Evolutionary conservation across 352 stramenopile genomes (phyloP).

Genomic region (Phytophthora nicotianae): DNA sequence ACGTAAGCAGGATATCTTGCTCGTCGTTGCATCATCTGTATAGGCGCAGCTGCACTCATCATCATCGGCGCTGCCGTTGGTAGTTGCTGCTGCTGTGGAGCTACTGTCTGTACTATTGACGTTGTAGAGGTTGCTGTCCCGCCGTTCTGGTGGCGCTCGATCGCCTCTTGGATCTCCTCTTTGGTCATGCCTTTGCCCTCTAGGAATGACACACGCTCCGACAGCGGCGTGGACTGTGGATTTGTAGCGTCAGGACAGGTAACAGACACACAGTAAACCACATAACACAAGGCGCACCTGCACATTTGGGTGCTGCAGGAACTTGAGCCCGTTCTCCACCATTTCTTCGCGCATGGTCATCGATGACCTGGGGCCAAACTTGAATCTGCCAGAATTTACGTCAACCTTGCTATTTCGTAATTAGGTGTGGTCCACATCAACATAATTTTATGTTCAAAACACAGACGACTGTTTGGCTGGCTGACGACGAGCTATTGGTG

Average conservation of each 20-base stretch:
- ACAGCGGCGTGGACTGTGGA: conserved; percentile 60
- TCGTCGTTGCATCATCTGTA: conserved; percentile 49
- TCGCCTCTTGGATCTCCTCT: conserved; percentile 80
- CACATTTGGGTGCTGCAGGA: conserved; percentile 81
- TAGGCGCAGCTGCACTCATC: conserved; percentile 51
- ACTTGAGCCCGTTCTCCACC: conserved; percentile 82
- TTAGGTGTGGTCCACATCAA: background rate
- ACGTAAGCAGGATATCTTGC: conserved; percentile 60
- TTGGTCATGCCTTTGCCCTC: conserved; percentile 85
- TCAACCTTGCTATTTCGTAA: background rate
- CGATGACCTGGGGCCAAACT: conserved; percentile 20
- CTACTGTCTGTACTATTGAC: background rate
- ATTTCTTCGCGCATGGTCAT: conserved; percentile 64
- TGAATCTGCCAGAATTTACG: conserved; percentile 22
- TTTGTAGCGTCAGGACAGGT: background rate
- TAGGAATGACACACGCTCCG: conserved; percentile 77
- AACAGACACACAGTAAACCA: background rate
- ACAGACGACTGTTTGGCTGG: conserved; percentile 14
- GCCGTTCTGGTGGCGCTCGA: conserved; percentile 64
- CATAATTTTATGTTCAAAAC: background rate
- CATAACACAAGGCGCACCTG: conserved; percentile 41
- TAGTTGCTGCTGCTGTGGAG: conserved; percentile 14
- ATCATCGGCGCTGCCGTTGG: conserved; percentile 41
- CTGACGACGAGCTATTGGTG: conserved; percentile 14
- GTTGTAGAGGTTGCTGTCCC: conserved; percentile 5